Evolutionary conservation across 441 rosid species (phyloP), one percentile per base, ranked within the genome.

Genomic region (Adansonia madagascariensis): DNA sequence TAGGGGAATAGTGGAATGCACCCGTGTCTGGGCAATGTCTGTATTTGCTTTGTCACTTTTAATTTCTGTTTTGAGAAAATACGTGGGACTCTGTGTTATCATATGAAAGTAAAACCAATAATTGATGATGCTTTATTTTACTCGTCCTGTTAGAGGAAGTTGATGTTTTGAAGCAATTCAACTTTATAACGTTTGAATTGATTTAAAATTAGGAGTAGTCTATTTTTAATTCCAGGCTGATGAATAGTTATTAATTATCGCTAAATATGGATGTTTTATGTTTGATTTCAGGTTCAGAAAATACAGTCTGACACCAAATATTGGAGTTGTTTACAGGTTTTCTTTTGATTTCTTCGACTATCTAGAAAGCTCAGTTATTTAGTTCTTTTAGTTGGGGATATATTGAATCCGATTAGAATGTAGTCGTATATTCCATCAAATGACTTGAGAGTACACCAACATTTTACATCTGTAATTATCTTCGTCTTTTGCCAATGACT

Each of bases 311-410:
- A 95, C 99, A 4, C 98, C 97, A 46, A 92, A 95, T 77, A 95
- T 94, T 77, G 99, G 98, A 84, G 94, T 91, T 82, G 99, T 94
- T n/a, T 95, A 94, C 89, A 95, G 98, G 99, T 95, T 68, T 80
- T 85, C 46, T 81, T 80, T 67, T 50, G 35, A n/a, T 79, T 46
- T 56, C 49, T 79, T 12, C 0, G 22, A 12, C 46, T 74, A 50
- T 70, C 60, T 77, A 24, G 64, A 17, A 50, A 35, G 63, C 44
- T 64, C 73, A 17, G 47, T 75, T 61, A 12, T 50, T 55, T 75
- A 18, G 4, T 76, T 24, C 0, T 27, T 72, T 24, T 12, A 4
- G 50, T 43, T 11, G 49, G 52, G 24, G 57, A 4, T 11, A 47
- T 63, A 39, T 14, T 72, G 49, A 47, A 46, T 46, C n/a, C 39